Base-by-base conservation (phyloP, 2,329 filamentous ascomycete genomes). In the Cadophora sp. region DNA sequence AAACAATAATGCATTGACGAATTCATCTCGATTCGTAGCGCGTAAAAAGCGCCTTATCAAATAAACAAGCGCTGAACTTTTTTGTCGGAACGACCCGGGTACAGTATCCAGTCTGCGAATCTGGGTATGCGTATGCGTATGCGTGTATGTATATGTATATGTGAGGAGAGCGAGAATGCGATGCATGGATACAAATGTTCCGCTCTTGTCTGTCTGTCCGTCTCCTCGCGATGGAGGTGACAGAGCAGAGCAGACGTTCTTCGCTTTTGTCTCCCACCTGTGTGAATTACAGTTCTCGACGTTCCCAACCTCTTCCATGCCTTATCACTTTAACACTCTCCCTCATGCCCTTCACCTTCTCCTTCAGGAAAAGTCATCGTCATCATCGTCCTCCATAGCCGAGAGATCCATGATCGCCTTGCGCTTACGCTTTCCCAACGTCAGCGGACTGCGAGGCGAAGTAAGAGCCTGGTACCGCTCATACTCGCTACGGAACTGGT, bases 381-480 rank as follows among this genome's bases (percentile, higher is more conserved):
- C 61, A 9, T 69, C 64, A 19, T 67, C 64, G 29, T 55, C 61
- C 34, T 43, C 56, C 43, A 59, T 53, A 16, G 58, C 31, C 4
- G 48, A 31, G 6, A 65, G 40, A 55, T 63, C 50, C 26, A 62
- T 40, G 4, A 62, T n/a, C 5, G 53, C 55, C 65, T 73, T 75
- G 24, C 75, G 31, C n/a, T 65, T 62, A n/a, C 76, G 63, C 69
- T 77, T 77, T 24, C 74, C 73, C 40, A 76, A 46, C 11, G 66
- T 50, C 9, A 73, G 56, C 9, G 68, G 68, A 59, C 67, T 72
- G 5, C 69, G 69, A 19, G 75, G 74, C n/a, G 69, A 71, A 19
- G 70, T 72, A 7, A 76, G 53, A 27, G 73, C 75, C 48, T 75
- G 75, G 43, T 68, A 77, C 9, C 66, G 72, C 26, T 77, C 76